Evolutionary conservation across 805 yeast species (phyloP), one percentile per base, ranked within the genome.

Genomic region (Lipomyces chichibuensis): DNA sequence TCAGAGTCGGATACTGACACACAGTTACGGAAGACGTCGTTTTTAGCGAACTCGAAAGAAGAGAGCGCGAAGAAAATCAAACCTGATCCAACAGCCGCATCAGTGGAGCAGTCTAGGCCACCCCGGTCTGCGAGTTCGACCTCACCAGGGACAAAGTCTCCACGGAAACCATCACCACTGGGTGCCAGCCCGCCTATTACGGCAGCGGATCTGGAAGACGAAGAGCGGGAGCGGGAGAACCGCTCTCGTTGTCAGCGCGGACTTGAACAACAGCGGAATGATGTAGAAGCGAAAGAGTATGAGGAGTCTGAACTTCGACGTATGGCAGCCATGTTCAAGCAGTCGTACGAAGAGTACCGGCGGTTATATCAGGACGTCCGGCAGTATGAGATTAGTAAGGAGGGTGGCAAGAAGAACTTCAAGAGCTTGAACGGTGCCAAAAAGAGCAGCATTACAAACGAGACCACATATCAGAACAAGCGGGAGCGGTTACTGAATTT

Each of bases 131-230:
- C 52, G 52, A 53, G 51, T 27, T 29, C 57, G 33, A 53, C 46
- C 11, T 51, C 57, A 29, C 58, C 65, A 2, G 59, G 63, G 8
- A 33, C 65, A 11, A 67, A 60, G 33, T 65, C 70, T 25, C 71
- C 71, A 3, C 53, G 67, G 29, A 69, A 68, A 43, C 70, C 66
- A 27, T 68, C 71, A 8, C 71, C 71, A n/a, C 61, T 68, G 13
- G 71, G 71, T 20, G 67, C 71, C 2, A 49, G 63, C 17, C 71
- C 71, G 46, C 70, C 70, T 13, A 53, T 66, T 33, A 63, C 65
- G 14, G 71, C 71, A 0, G 64, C 59, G 2, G 67, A 62, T 29
- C 59, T 66, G 25, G 62, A 53, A 6, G 60, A 60, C 35, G 59
- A 56, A 56, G 32, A 23, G 55, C 27, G 32, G 55, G 55, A 20